These are phyloP conservation scores for Chiua virens DNA, from an alignment of 768 basidiomycete genomes.

Conservation along the genomic window DNA sequence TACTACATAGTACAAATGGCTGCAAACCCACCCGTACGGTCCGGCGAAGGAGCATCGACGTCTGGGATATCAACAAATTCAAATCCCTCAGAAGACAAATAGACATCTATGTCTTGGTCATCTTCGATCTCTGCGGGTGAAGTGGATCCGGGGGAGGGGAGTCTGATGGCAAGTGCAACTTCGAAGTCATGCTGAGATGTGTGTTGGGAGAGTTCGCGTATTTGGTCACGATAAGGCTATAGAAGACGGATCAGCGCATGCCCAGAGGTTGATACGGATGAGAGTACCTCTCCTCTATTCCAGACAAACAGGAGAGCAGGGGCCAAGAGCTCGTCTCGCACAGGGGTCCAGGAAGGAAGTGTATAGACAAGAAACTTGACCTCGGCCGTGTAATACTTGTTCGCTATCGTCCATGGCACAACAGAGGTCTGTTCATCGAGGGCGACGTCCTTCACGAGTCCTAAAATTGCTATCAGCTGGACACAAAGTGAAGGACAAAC, in stretches of 20 bases:
- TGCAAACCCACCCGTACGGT: slow-evolving; percentile 18
- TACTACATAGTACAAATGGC: neutral
- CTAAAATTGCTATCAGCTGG: slow-evolving; percentile 22
- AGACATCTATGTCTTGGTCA: slow-evolving; percentile 60
- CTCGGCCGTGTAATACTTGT: slow-evolving; percentile 79
- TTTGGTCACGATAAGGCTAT: slow-evolving; percentile 60
- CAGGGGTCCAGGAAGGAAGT: slow-evolving; percentile 42
- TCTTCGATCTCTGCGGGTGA: slow-evolving; percentile 38
- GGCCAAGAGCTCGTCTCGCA: slow-evolving; percentile 37
- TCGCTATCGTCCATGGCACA: slow-evolving; percentile 73
- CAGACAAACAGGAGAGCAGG: slow-evolving; percentile 80
- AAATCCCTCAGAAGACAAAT: slow-evolving; percentile 68
- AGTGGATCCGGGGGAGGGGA: slow-evolving; percentile 31
- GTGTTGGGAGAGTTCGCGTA: slow-evolving; percentile 48
- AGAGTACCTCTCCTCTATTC: slow-evolving; percentile 61
- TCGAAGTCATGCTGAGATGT: slow-evolving; percentile 61
- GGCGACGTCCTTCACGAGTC: slow-evolving; percentile 19
- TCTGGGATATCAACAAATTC: slow-evolving; percentile 62
- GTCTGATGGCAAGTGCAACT: slow-evolving; percentile 66
- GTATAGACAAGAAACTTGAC: slow-evolving; percentile 65
- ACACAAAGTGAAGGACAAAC: neutral
- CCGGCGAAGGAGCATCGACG: slow-evolving; percentile 2
- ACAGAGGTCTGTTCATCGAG: slow-evolving; percentile 15
- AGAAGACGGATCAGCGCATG: slow-evolving; percentile 5
- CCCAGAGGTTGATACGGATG: neutral